These are phyloP conservation scores for Coemansia sp. DNA, from an alignment of 192 early-diverging fungal genomes.

Conservation along the genomic window DNA sequence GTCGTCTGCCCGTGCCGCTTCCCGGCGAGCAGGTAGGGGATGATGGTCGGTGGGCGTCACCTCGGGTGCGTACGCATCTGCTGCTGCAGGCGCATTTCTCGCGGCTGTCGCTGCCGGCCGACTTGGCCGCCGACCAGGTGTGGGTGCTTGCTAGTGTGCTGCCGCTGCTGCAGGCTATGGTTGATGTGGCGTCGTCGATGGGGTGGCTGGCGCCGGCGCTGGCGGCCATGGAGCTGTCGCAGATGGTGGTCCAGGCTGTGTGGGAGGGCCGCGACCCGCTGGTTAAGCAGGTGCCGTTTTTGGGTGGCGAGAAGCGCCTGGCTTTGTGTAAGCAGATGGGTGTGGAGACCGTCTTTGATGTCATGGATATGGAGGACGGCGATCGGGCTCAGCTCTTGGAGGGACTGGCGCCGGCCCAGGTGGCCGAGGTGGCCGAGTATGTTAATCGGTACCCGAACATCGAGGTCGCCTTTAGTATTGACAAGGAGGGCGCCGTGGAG, in stretches of 20 bases:
- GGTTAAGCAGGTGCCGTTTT: constrained; percentile 84
- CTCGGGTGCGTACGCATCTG: constrained; percentile 90
- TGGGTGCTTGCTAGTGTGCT: constrained; percentile 63
- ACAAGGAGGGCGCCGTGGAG: constrained; percentile 44
- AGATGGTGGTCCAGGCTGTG: constrained; percentile 96
- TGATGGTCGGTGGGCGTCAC: constrained; percentile 63
- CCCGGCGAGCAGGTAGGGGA: not conserved
- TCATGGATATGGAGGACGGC: constrained; percentile 92
- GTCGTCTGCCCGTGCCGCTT: constrained; percentile 68
- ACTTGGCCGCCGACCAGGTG: constrained; percentile 90
- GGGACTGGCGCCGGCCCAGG: constrained; percentile 57
- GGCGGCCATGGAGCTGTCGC: constrained; percentile 93
- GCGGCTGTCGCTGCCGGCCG: constrained; percentile 82
- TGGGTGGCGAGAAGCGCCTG: constrained; percentile 29
- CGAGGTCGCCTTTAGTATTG: constrained; percentile 74
- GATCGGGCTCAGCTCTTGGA: constrained; percentile 65
- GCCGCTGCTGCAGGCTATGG: constrained; percentile 87
- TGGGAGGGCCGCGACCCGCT: constrained; percentile 93
- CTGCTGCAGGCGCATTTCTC: constrained; percentile 95
- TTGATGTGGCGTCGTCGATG: constrained; percentile 90
- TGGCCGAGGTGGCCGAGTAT: constrained; percentile 75
- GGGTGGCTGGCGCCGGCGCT: constrained; percentile 89
- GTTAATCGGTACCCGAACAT: constrained; percentile 94
- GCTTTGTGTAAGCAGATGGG: constrained; percentile 13
- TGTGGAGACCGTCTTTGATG: constrained; percentile 86